Evolutionary conservation across 2,329 filamentous ascomycete species (phyloP).

Genomic region (Trichoderma asperellum): DNA sequence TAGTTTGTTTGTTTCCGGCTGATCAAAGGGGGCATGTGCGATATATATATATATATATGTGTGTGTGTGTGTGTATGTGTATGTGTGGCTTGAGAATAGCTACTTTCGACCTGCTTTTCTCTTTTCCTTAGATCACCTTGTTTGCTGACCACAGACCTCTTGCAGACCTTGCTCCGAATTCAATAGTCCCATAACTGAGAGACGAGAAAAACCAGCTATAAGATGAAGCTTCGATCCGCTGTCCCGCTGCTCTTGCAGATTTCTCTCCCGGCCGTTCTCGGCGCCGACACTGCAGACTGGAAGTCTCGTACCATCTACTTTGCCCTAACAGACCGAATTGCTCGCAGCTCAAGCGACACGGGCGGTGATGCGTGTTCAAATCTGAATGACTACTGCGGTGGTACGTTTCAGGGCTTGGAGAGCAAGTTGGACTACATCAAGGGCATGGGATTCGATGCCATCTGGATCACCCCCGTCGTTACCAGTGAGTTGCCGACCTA

Average conservation of each 20-base stretch:
- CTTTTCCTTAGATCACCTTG: neutral
- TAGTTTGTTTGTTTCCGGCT: neutral
- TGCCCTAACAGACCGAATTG: conserved; percentile 60
- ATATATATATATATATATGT: neutral
- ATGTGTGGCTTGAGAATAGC: neutral
- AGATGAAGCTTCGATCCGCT: conserved; percentile 17
- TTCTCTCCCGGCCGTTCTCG: conserved; percentile 29
- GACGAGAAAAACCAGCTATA: neutral
- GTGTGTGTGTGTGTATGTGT: neutral
- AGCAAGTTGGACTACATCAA: conserved; percentile 66
- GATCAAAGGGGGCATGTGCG: neutral
- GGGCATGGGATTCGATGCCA: conserved; percentile 62
- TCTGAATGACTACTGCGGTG: conserved; percentile 60
- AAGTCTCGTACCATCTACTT: conserved; percentile 62
- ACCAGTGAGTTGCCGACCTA: conserved; percentile 42
- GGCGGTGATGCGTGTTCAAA: conserved; percentile 49
- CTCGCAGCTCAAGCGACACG: conserved; percentile 48
- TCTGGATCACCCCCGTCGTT: conserved; percentile 64
- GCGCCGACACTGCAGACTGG: conserved; percentile 50
- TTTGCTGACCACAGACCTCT: neutral
- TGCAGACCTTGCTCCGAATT: neutral
- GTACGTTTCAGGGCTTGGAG: conserved; percentile 62
- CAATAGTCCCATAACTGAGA: neutral
- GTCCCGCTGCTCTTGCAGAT: conserved; percentile 28
- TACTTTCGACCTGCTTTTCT: neutral